Conservation (phyloP, 2,329 filamentous ascomycete genomes). For the Neonectria sp. region DNA sequence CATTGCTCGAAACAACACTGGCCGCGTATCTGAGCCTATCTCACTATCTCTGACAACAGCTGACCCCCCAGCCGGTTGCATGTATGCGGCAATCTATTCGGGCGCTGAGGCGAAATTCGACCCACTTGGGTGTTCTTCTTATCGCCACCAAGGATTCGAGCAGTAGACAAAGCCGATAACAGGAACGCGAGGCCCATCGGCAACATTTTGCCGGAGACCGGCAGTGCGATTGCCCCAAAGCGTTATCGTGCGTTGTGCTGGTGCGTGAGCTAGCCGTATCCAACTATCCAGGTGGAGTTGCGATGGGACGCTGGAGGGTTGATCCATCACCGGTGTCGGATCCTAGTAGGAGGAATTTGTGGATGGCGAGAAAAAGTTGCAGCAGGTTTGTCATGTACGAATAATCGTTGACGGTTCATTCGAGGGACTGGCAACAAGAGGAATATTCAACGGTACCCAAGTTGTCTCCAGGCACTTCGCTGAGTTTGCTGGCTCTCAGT, state of each 20-base stretch:
- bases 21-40: constrained; percentile 25
- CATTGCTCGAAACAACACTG: constrained; percentile 20
- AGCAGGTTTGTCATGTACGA: not conserved
- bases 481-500: not conserved
- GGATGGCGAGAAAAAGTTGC: not conserved
- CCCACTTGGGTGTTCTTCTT: constrained; percentile 2
- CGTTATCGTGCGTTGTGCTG: constrained; percentile 1
- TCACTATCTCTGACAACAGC: constrained; percentile 15
- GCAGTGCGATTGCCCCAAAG: constrained; percentile 3
- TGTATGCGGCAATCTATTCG: constrained; percentile 6
- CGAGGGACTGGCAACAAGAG: not conserved
- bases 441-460: not conserved
- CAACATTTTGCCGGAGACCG: constrained; percentile 14
- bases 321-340: constrained; percentile 8
- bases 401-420: not conserved
- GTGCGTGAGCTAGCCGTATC: constrained; percentile 1
- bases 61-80: constrained; percentile 1
- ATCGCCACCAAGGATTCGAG: constrained; percentile 6
- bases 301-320: not conserved
- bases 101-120: not conserved
- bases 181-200: constrained; percentile 4
- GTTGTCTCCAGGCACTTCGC: not conserved
- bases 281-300: not conserved
- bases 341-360: not conserved
- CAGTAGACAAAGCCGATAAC: constrained; percentile 9